A percentile compares a stretch with the other conserved stretches of the same genome.
phyloP scores from a whole-genome alignment of 345 rosid species.

The Jatropha curcas region DNA sequence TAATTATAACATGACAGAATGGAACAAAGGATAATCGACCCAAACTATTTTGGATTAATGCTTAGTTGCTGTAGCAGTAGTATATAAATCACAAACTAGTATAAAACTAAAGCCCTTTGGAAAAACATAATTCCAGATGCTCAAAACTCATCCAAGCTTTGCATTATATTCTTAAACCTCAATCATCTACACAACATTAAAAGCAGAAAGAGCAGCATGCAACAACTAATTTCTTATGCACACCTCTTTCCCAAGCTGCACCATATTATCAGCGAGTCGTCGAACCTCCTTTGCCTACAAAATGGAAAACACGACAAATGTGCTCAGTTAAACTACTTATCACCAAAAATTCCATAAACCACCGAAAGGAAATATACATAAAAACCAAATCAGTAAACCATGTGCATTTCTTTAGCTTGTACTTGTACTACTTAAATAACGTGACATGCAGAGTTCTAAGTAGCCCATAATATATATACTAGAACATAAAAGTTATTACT shows the following conservation, averaged over 20 bases:
- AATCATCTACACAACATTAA: not conserved
- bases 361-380: no score
- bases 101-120: not conserved
- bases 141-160: not conserved
- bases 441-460: not conserved
- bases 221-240: not conserved
- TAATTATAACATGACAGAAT: no score
- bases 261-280: slow-evolving; percentile 89
- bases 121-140: not conserved
- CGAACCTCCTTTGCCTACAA: slow-evolving; percentile 86
- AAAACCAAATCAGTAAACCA: no score
- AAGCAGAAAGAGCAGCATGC: not conserved
- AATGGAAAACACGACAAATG: not conserved
- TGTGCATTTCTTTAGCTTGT: no score
- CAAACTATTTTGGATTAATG: no score
- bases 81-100: no score
- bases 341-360: no score
- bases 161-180: not conserved
- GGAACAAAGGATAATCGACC: no score
- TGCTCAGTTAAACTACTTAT: not conserved
- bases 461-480: not conserved
- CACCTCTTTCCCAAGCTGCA: slow-evolving; percentile 93
- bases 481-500: no score
- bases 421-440: no score
- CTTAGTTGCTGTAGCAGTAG: no score